Percentiles rank a stretch among this genome's conserved stretches.
Conservation (phyloP, 1,284 basidiomycete genomes). For the Porogramme epimiltina region DNA sequence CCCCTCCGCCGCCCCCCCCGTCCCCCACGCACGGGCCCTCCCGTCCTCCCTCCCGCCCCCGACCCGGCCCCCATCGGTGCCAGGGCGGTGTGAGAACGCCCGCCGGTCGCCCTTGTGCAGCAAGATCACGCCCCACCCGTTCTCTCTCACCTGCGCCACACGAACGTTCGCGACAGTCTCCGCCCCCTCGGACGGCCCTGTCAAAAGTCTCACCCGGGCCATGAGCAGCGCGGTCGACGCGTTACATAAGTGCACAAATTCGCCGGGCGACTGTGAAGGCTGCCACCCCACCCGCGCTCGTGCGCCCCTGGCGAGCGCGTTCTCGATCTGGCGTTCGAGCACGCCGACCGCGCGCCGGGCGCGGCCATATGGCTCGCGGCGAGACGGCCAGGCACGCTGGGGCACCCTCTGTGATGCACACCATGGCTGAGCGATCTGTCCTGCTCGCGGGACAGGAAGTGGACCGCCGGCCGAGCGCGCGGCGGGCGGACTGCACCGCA, state of each 20-base stretch:
- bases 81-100: conserved; percentile 15
- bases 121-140: conserved; percentile 15
- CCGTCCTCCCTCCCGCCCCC: conserved; percentile 4
- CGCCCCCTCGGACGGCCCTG: conserved; percentile 17
- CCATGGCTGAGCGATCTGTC: conserved; percentile 7
- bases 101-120: conserved; percentile 10
- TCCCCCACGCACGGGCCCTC: not conserved
- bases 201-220: conserved; percentile 10
- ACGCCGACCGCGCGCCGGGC: conserved; percentile 18
- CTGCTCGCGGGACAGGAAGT: conserved; percentile 10
- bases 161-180: conserved; percentile 22
- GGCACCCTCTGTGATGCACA: conserved; percentile 13
- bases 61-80: conserved; percentile 1
- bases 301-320: conserved; percentile 3
- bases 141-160: conserved; percentile 15
- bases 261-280: conserved; percentile 8
- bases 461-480: conserved; percentile 7
- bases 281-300: not conserved
- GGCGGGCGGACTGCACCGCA: too few species aligned
- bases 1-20: not conserved
- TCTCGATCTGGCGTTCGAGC: conserved; percentile 7
- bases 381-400: conserved; percentile 18
- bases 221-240: too few species aligned
- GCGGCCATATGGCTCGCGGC: conserved; percentile 21
- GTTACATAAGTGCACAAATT: conserved; percentile 5